Base-by-base conservation (phyloP, 345 rosid genomes). In the Dipteronia sinensis region DNA sequence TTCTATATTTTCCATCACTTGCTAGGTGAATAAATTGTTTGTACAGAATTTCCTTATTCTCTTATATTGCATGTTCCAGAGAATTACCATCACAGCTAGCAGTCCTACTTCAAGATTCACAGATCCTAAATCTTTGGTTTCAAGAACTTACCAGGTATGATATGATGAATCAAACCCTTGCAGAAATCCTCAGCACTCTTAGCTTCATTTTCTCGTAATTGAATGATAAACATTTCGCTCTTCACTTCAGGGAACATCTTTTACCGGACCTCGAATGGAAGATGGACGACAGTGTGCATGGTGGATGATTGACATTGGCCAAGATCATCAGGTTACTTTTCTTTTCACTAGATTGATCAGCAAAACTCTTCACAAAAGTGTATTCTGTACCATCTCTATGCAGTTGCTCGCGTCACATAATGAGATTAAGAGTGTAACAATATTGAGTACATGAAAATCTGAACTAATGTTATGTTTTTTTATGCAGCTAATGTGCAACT, bases 241-340 rank as follows among this genome's bases (percentile, higher is more conserved):
- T n/a, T 56, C 59, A 96, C 65, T n/a, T 61, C 59, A 96, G 99
- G 98, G 98, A 56, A 92, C 93, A 58, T 94, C 87, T 75, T 91
- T 88, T 80, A 87, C 98, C 49, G 98, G 99, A 77, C 92, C 98
- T 68, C 88, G 97, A 51, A 83, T 88, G 79, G 98, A 96, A 86
- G 82, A 85, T 17, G 94, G 98, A 40, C 82, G 29, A 31, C 86
- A 79, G 75, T 85, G 84, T 71, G 82, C 97, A 0, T 95, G 99
- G 99, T 95, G 99, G 99, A 86, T 88, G 94, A 88, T 95, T 76
- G 99, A 93, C 84, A 77, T 95, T 29, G 98, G 98, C 75, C 83
- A 90, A 87, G 90, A 96, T 82, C 99, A 90, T 86, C 98, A 94
- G 98, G 99, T 94, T 72, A 67, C 59, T 42, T 72, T 82, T 38